Conservation (phyloP, 495 filamentous ascomycete genomes). For the Aspergillus bridgeri region DNA sequence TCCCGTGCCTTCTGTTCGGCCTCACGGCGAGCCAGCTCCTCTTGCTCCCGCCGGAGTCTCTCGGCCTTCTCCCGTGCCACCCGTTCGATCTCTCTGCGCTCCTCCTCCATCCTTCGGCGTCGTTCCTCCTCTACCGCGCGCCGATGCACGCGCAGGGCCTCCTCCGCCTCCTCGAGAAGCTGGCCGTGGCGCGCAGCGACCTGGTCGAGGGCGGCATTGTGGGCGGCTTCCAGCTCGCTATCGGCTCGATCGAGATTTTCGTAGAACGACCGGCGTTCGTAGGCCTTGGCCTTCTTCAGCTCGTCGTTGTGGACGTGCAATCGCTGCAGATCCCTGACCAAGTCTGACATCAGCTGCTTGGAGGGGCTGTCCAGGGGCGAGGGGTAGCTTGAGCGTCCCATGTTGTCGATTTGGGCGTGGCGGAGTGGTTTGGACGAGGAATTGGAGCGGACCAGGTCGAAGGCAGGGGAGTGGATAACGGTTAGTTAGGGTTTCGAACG, state of each 20-base stretch:
- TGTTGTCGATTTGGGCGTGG: constrained; percentile 13
- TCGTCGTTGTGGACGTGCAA: constrained; percentile 37
- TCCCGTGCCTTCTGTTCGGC: constrained; percentile 41
- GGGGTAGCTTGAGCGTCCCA: constrained; percentile 27
- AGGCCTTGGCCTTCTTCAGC: constrained; percentile 41
- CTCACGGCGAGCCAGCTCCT: constrained; percentile 40
- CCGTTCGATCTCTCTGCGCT: constrained; percentile 34
- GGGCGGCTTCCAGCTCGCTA: constrained; percentile 41
- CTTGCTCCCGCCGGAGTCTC: constrained; percentile 30
- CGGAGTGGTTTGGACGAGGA: neutral
- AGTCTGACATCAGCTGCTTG: constrained; percentile 46
- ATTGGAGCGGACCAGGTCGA: neutral
- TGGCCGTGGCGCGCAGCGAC: constrained; percentile 61
- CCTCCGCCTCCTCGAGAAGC: constrained; percentile 58
- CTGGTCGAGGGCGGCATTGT: constrained; percentile 59
- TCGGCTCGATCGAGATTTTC: constrained; percentile 45
- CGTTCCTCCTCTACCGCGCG: constrained; percentile 36
- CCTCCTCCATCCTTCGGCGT: constrained; percentile 32
- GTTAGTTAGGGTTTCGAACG: too few relatives aligned
- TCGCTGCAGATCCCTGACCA: constrained; percentile 38
- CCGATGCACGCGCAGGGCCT: constrained; percentile 30
- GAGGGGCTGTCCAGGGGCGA: constrained; percentile 45
- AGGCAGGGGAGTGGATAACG: too few relatives aligned
- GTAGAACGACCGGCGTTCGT: constrained; percentile 43
- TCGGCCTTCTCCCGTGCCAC: constrained; percentile 39